Evolutionary conservation across 768 basidiomycete species (phyloP), one percentile per base, ranked within the genome.

Genomic region (Rubroboletus satanas): DNA sequence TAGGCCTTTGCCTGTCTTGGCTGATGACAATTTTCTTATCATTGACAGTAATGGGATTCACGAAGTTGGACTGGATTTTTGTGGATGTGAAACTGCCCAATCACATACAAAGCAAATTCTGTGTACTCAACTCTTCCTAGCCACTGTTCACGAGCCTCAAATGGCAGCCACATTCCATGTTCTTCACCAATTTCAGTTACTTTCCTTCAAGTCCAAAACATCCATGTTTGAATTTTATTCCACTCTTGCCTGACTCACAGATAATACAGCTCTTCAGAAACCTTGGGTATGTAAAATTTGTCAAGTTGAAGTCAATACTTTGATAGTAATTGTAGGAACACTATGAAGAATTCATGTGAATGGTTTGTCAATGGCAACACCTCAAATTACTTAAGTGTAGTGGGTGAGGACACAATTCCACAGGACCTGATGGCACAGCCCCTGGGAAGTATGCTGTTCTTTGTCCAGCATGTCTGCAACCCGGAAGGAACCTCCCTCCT

Each of bases 181-280:
- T 6, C 62, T 76, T 0, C 49, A 68, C 11, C 45, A 54, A 3
- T 75, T 73, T 41, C 74, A 77, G 17, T 18, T 71, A 2, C 52
- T 72, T 3, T 64, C 64, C 0, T 65, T 74, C 14, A 62, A 71
- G 36, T 69, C 66, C 0, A 76, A 76, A 48, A 29, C 66, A 0
- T 72, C 69, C 0, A 62, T 52, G 0, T 74, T 61, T 33, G 68
- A 74, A 33, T 76, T 67, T 53, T 76, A 73, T 49, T 55, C 55
- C 1, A 36, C 64, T 0, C 45, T 76, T 1, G 57, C 41, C 2
- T 55, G 63, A 7, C 35, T 51, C 5, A 39, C 3, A 0, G 15
- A 48, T 7, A 48, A 48, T 10, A 35, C 33, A 14, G 46, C 8
- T 5, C 9, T 9, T 36, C 5, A 36, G 46, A 48, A 48, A 15